Evolutionary conservation across 1,284 basidiomycete species (phyloP), one percentile per base, ranked within the genome.

Genomic region (Clitocybe nebularis): DNA sequence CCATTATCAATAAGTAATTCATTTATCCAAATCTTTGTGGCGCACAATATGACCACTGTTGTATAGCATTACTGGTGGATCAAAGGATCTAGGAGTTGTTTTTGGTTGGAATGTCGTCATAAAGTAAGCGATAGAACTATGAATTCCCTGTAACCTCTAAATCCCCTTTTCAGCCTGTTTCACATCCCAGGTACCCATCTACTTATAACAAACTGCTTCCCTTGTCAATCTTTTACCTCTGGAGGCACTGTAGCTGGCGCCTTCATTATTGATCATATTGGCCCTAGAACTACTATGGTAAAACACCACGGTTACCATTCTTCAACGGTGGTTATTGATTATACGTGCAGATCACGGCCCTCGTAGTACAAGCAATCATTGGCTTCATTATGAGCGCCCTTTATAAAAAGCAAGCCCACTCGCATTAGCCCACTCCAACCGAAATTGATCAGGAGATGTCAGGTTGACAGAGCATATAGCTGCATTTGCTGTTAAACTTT

Each of bases 301-400:
- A 8, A 29, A 20, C 17, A n/a, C 19, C 7, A 7, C 13, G 9
- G 5, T 3, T 37, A 11, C 14, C 20, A 6, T 10, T 3, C n/a
- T 19, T 23, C 13, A 17, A 17, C 3, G 5, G 13, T 16, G 2
- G 41, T 7, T 11, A 30, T 11, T 35, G 11, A 10, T 19, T 22
- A 25, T 33, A n/a, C 22, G 4, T 30, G 14, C 28, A 84, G 81
- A 88, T 91, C 55, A 55, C 62, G 21, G 89, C 89, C 28, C 71
- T 91, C 14, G 37, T 90, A 36, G 57, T 68, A 43, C 90, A 87
- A 66, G 79, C 83, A 4, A 45, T 89, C 53, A 68, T 89, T 53
- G 84, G 90, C 9, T 90, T 90, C 61, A 82, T 89, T 60, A 89
- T 93, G 82, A 89, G 86, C 48, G 90, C 87, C 8, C 67, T 80